Base-by-base conservation (phyloP, 2,329 filamentous ascomycete genomes). In the Pezicula neosporulosa region DNA sequence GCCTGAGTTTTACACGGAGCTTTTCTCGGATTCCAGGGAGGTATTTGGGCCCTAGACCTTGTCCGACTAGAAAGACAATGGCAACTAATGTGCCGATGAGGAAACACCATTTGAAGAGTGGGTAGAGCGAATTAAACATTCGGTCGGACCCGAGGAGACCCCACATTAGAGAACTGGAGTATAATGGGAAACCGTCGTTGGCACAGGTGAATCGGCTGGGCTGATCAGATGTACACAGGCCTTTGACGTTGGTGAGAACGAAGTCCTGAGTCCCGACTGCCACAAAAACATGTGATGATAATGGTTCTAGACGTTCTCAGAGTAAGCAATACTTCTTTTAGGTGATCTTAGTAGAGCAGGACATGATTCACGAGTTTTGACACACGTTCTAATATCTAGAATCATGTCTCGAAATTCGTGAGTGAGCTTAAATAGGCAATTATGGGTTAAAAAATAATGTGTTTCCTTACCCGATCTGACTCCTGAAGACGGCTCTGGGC, bases 51-150 rank as follows among this genome's bases (percentile, higher is more conserved):
- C 70, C 70, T 42, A 60, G 61, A 27, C 62, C 59, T 54, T 71
- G 51, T 1, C 46, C 51, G 64, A 5, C 61, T 60, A 48, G 65
- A 51, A 72, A 74, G 27, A 69, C 49, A 16, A 74, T 18, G 30
- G 70, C 66, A 16, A 74, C 59, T 46, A 51, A 54, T 9, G 63
- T 53, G 12, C 72, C 72, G 36, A 75, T 70, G 19, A 73, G 65
- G 62, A 75, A 75, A 51, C 72, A 75, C 70, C 69, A 74, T 56
- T 71, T 71, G 48, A 75, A 65, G 24, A 74, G 58, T 3, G 72
- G 71, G 51, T 74, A 74, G 35, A 73, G 57, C 3, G 64, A 61
- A 49, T 69, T 67, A 58, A 75, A 75, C 67, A 74, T 70, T 46
- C 65, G 58, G 43, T 68, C 52, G 6, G 62, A 64, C 10, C 68